Conservation (phyloP, 2,329 filamentous ascomycete species). For the Paracorniculantispora psalliotae region DNA sequence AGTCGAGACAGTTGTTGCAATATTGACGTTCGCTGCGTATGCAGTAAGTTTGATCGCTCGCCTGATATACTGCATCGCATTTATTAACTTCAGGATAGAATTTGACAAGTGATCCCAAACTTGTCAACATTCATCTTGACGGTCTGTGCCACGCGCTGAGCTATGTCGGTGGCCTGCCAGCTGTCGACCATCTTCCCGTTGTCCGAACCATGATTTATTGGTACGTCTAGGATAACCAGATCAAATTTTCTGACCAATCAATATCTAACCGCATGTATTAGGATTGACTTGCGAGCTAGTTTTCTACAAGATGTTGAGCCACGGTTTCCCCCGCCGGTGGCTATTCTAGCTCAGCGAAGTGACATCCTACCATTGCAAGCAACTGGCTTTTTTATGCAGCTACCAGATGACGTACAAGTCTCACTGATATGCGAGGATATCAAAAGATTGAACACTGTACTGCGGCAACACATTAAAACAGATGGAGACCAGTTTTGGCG, state of each 20-base stretch:
- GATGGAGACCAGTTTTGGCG: not conserved
- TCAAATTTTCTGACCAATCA: too few species aligned
- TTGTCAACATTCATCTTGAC: constrained; percentile 1
- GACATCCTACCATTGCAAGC: not conserved
- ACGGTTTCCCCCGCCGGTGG: not conserved
- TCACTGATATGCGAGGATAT: not conserved
- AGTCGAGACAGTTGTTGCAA: not conserved
- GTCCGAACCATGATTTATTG: not conserved
- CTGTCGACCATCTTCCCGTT: not conserved
- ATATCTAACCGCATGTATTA: not conserved
- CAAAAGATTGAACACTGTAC: not conserved
- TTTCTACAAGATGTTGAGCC: not conserved
- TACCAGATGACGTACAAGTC: not conserved
- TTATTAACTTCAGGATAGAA: not conserved
- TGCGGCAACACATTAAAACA: not conserved
- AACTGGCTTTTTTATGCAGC: not conserved
- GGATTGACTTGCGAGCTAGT: not conserved
- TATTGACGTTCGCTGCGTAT: not conserved
- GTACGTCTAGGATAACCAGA: too few species aligned
- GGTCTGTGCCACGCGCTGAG: not conserved
- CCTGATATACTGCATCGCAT: not conserved
- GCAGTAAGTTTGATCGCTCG: not conserved
- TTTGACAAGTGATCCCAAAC: not conserved
- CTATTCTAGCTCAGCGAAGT: not conserved
- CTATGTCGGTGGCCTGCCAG: not conserved